Conservation (phyloP, 2,329 filamentous ascomycete genomes). For the Ophiocordyceps australis region DNA sequence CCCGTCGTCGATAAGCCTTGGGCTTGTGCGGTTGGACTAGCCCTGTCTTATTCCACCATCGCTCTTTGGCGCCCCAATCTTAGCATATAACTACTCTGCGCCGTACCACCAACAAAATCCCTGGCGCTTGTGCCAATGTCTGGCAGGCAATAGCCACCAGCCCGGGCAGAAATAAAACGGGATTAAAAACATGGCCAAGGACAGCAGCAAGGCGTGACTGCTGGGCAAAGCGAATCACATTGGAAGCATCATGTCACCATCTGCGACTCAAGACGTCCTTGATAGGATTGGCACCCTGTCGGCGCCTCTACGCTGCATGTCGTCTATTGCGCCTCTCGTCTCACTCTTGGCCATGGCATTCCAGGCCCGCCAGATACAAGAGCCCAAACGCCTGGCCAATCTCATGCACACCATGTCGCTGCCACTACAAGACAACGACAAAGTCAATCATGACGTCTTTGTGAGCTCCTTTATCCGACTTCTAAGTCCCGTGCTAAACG, state of each 20-base stretch:
- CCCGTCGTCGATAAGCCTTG: too few species aligned
- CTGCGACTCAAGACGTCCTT: slow-evolving; percentile 7
- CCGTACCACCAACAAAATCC: too few species aligned
- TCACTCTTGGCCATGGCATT: slow-evolving; percentile 15
- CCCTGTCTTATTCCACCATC: too few species aligned
- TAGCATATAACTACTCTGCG: too few species aligned
- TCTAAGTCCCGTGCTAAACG: slow-evolving; percentile 14
- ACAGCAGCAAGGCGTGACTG: too few species aligned
- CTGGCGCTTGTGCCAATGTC: too few species aligned
- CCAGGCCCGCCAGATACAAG: slow-evolving; percentile 7
- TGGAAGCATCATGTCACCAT: slow-evolving; percentile 10
- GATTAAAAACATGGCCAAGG: too few species aligned
- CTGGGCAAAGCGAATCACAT: too few species aligned
- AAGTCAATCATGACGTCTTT: slow-evolving; percentile 10
- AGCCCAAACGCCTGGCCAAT: slow-evolving; percentile 13
- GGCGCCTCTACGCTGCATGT: slow-evolving; percentile 11
- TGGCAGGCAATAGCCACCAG: too few species aligned
- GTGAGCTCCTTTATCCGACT: slow-evolving; percentile 12
- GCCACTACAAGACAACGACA: slow-evolving; percentile 3
- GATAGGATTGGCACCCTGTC: slow-evolving; percentile 12
- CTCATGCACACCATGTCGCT: slow-evolving; percentile 13
- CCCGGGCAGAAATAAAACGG: too few species aligned
- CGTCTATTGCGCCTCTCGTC: slow-evolving; percentile 13
- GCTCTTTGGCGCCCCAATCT: too few species aligned
- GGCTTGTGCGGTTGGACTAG: too few species aligned